Base-by-base conservation (phyloP, 192 early-diverging fungal genomes). In the Spinellus fusiger region DNA sequence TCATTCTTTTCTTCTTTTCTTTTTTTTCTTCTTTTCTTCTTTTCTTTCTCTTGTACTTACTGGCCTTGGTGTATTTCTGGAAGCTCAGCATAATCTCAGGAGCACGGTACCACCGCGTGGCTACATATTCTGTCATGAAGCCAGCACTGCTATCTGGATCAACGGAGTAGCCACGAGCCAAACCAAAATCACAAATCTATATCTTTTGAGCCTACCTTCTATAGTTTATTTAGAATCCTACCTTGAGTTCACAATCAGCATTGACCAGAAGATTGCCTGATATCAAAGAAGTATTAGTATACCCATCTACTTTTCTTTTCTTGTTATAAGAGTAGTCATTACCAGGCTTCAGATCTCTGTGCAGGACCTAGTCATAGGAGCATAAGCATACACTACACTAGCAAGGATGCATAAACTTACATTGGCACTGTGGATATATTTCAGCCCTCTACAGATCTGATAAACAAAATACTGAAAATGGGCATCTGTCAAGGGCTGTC, bases 81-180 rank as follows among this genome's bases (percentile, higher is more conserved):
- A 97, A 97, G 54, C 93, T 93, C 38, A 99, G 80, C 90, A 99
- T 94, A 62, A 99, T 93, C 65, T 99, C 97, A 20, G 97, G 97
- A 15, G 97, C 93, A 48, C 97, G 82, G 77, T 98, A 99, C 94
- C 95, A 99, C 64, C 97, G 78, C n/a, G 97, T 99, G 37, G 97
- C 97, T 27, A 99, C 97, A 61, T 99, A 99, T 74, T 99, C 97
- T 18, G 97, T 99, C 92, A 98, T 98, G 67, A 95, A 98, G 2
- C 93, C 93, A 56, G 86, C 84, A 52, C 90, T 89, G 34, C 78
- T 80, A 33, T 90, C 93, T 28, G 82, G 83, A 29, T 84, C 84
- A 54, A 90, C 89, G 5, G 89, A 85, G 66, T 90, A 88, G 16
- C 93, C 93, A 68, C 97, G 89, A 16, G 97, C 97, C 58, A 99